Evolutionary conservation across 2,329 filamentous ascomycete species (phyloP), one percentile per base, ranked within the genome.

Genomic region (Fusarium sp.): DNA sequence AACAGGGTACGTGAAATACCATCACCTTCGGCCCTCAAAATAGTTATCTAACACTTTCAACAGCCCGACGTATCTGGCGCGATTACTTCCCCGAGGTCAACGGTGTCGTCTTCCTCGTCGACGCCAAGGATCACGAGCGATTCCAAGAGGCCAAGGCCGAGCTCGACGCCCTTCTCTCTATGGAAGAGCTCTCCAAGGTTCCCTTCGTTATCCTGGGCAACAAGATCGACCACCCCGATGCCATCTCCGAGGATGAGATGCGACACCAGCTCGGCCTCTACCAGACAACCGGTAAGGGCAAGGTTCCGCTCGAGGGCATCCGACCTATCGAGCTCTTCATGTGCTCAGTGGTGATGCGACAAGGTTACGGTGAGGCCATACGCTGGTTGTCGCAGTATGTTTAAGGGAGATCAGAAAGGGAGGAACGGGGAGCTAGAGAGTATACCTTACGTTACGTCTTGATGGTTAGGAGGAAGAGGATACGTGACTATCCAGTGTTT

Each of bases 171-270:
- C 92, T 98, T 55, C 88, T 99, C 74, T 90, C 93, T 69, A 98
- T 99, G 95, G 96, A 99, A 84, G 95, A 98, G 80, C 89, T 99
- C 41, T 86, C 90, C 80, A 98, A 97, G 87, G 96, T 97, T 11
- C 96, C 96, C 58, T 98, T 98, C 82, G 89, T 98, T 67, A 90
- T 99, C 75, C 89, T 99, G 70, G 96, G 96, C 76, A 99, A 99
- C 90, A 99, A 99, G 90, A 99, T 99, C 82, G 96, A 99, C 82
- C 94, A 98, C 85, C 94, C 94, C 57, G 92, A 97, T 75, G 96
- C 96, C 69, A 91, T 98, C 58, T 95, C 92, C 72, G 96, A 99
- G 87, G 95, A 98, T 77, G 94, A 98, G 85, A 88, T 98, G 78
- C 90, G 96, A 82, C 91, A 95, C 80, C 92, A 94, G 81, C 87